Conservation (phyloP, 192 early-diverging fungal species). For the Coemansia sp. region DNA sequence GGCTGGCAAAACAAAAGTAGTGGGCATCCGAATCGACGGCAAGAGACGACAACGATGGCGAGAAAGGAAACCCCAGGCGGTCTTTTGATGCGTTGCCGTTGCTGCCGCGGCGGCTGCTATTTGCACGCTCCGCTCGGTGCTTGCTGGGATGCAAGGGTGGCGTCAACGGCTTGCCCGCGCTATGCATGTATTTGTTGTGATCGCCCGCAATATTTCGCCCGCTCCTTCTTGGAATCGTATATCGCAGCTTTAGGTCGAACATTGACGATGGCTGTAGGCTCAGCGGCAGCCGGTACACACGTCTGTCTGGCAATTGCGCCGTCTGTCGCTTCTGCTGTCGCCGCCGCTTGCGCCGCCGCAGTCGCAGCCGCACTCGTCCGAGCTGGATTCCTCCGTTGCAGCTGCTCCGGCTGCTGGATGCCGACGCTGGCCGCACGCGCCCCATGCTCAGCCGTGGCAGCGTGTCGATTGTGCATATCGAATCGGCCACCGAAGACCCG, state of each 20-base stretch:
- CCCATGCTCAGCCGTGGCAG: slow-evolving; percentile 28
- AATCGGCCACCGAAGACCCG: slow-evolving; percentile 24
- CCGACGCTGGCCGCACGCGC: slow-evolving; percentile 9
- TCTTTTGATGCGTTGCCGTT: not conserved
- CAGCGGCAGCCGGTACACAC: slow-evolving; percentile 31
- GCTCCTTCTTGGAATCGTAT: slow-evolving; percentile 6
- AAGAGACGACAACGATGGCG: slow-evolving; percentile 44
- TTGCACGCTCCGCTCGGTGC: slow-evolving; percentile 1
- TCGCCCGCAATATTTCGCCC: slow-evolving; percentile 7
- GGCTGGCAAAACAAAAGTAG: slow-evolving; percentile 19
- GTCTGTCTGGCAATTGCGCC: not conserved
- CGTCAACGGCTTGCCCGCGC: not conserved
- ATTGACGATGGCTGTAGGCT: slow-evolving; percentile 45
- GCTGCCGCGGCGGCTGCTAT: not conserved
- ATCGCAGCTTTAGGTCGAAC: slow-evolving; percentile 45
- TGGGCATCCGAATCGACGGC: slow-evolving; percentile 13
- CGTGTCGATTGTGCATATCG: slow-evolving; percentile 43
- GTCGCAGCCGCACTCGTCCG: slow-evolving; percentile 8
- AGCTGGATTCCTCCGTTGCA: slow-evolving; percentile 1
- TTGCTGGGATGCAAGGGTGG: slow-evolving; percentile 3
- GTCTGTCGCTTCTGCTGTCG: not conserved
- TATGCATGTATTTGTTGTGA: slow-evolving; percentile 20
- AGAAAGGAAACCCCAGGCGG: slow-evolving; percentile 32
- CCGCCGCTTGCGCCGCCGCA: slow-evolving; percentile 9
- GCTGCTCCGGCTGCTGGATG: not conserved